Percentiles rank a stretch among this genome's conserved stretches.
These are phyloP conservation scores for Picea engelmannii DNA, from an alignment of 83 land plant genomes.

Conservation along the genomic window DNA sequence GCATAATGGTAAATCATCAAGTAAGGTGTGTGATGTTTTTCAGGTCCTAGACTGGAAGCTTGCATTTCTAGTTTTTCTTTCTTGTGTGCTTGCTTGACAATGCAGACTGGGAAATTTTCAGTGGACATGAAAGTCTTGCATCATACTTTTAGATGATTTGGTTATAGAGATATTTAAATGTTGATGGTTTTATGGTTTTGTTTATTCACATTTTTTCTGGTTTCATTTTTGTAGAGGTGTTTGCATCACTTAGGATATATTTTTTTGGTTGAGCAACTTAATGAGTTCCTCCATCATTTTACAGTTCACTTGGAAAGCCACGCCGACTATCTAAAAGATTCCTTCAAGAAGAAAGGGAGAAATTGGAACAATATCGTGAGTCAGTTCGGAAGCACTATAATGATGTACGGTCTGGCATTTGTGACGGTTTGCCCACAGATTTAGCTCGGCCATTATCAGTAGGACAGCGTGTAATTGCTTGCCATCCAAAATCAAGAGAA, in stretches of 20 bases:
- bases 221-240: not conserved
- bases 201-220: constrained; percentile 4
- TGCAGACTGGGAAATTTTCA: not conserved
- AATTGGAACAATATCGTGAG: constrained; percentile 75
- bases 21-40: not conserved
- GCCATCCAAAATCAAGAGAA: constrained; percentile 84
- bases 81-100: not conserved
- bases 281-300: constrained; percentile 13
- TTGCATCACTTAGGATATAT: not conserved
- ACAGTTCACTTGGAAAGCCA: constrained; percentile 96
- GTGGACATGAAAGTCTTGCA: not conserved
- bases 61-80: not conserved
- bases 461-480: constrained; percentile 90
- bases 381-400: constrained; percentile 76
- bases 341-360: constrained; percentile 77
- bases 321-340: constrained; percentile 80
- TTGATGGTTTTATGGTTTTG: not conserved
- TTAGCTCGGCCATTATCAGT: constrained; percentile 89
- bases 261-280: not conserved
- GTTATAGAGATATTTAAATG: not conserved
- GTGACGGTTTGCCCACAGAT: constrained; percentile 87
- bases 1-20: not conserved
- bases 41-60: not conserved
- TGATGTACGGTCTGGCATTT: constrained; percentile 74
- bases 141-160: not conserved